These are phyloP conservation scores for Hymenotorrendiella dingleyae DNA, from an alignment of 2,329 filamentous ascomycete species.

Conservation along the genomic window DNA sequence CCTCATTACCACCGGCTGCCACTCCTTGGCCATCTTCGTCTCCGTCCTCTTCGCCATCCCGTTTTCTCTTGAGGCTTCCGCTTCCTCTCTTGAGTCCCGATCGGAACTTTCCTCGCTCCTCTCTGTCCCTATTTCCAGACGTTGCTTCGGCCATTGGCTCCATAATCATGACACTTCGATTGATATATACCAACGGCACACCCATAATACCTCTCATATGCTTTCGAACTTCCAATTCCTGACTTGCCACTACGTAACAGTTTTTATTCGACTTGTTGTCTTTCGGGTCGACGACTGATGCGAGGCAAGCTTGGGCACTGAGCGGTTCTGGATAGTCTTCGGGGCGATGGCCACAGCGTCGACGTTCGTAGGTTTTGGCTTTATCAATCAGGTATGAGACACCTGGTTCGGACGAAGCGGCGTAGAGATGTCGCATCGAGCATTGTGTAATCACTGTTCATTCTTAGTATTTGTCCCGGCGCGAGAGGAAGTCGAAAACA, in stretches of 20 bases:
- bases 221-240: conserved; percentile 58
- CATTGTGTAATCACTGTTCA: conserved; percentile 69
- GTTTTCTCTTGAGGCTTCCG: conserved; percentile 32
- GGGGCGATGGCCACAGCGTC: conserved; percentile 72
- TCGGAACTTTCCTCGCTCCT: conserved; percentile 71
- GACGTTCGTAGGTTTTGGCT: conserved; percentile 69
- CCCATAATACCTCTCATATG: conserved; percentile 62
- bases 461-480: conserved; percentile 6
- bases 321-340: conserved; percentile 67
- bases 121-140: conserved; percentile 54
- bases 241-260: conserved; percentile 71
- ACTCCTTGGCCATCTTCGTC: conserved; percentile 17
- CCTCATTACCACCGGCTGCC: conserved; percentile 16
- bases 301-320: conserved; percentile 62
- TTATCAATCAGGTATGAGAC: conserved; percentile 54
- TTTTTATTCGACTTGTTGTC: conserved; percentile 66
- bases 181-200: conserved; percentile 73
- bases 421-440: conserved; percentile 73
- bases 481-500: conserved; percentile 13
- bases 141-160: conserved; percentile 69
- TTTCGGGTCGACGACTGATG: conserved; percentile 74
- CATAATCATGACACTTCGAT: conserved; percentile 72
- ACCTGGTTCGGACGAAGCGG: conserved; percentile 48
- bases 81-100: conserved; percentile 54
- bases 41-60: conserved; percentile 24